Conservation (phyloP, 208 protist species). For the Trypanosoma brucei region DNA sequence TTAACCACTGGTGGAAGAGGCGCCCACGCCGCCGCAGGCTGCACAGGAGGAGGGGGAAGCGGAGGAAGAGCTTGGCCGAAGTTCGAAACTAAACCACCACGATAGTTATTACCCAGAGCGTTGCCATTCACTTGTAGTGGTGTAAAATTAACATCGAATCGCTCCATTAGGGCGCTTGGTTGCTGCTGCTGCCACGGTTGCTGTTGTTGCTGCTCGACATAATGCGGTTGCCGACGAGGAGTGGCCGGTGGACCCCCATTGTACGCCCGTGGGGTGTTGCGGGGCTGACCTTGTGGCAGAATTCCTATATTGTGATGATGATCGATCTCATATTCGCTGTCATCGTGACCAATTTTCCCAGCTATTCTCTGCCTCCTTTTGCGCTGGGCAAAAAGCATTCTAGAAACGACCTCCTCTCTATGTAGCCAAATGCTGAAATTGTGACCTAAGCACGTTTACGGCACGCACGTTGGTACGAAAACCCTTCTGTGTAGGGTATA, state of each 20-base stretch:
- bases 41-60: not conserved
- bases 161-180: too few relatives aligned
- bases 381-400: constrained; percentile 46
- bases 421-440: too few relatives aligned
- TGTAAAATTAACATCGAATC: too few relatives aligned
- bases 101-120: not conserved
- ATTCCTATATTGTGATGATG: constrained; percentile 20
- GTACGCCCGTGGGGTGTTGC: not conserved
- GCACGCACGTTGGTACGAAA: too few relatives aligned
- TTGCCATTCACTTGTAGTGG: too few relatives aligned
- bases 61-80: constrained; percentile 4
- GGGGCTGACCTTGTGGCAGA: not conserved
- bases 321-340: constrained; percentile 65
- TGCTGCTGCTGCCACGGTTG: too few relatives aligned
- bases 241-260: not conserved
- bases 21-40: not conserved
- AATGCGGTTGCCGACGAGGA: not conserved
- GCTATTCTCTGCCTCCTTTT: constrained; percentile 58
- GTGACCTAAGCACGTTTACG: too few relatives aligned
- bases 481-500: too few relatives aligned
- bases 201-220: not conserved
- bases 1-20: not conserved
- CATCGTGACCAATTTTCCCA: constrained; percentile 81
- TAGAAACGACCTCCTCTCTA: not conserved
- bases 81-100: not conserved